Base-by-base conservation (phyloP, 805 yeast genomes). In the Zygosaccharomyces siamensis region DNA sequence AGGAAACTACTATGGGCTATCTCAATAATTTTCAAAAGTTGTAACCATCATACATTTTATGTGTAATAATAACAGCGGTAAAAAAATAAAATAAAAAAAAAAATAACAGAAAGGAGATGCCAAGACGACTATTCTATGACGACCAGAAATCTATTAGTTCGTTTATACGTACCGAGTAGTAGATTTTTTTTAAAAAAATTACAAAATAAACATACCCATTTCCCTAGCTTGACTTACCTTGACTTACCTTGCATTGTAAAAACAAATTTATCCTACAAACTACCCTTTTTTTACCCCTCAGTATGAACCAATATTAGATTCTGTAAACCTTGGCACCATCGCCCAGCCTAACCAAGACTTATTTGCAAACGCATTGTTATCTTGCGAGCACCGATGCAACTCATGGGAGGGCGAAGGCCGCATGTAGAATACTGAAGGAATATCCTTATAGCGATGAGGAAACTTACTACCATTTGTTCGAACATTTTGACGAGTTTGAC, bases 1-100 rank as follows among this genome's bases (percentile, higher is more conserved):
- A 16, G 75, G 75, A 24, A 64, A 58, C 30, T 72, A 72, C 53
- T 52, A 55, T 43, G 73, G 72, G 5, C 45, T 65, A 43, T 55
- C 68, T 4, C 61, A 50, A 46, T 33, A 24, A 31, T 33, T 20
- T 16, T n/a, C 26, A 18, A 28, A 26, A 26, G 43, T 40, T 26
- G n/a, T 18, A 26, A 40, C 18, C 18, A 27, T 40, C 26, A 28
- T 33, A 30, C 21, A 43, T 43, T 43, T 26, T 24, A 33, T 20
- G 44, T 41, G 36, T 41, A 41, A 41, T 41, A 41, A 30, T 30
- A 41, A n/a, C 37, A 41, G 27, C 37, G 30, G 27, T 18, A 24
- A 27, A 28, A 27, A 30, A 41, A 27, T 4, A 28, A 30, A 14
- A 40, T 18, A 33, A 32, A 28, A 28, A 27, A 16, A 27, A 30